phyloP scores from a whole-genome alignment of 805 yeast genomes.

The Saccharomycopsis sp. region DNA sequence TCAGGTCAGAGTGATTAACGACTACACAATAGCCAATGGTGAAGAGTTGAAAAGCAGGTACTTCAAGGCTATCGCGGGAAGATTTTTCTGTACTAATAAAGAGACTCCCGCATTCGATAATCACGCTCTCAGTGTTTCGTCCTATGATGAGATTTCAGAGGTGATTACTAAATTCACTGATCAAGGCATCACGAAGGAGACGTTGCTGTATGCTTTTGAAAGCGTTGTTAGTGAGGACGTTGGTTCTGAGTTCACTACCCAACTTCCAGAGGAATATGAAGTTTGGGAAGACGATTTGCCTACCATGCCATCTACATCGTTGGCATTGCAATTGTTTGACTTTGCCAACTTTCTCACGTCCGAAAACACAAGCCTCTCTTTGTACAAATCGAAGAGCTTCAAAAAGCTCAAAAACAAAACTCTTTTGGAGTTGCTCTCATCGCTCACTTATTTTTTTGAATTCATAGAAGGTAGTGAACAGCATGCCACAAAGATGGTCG shows the following conservation, averaged over 20 bases:
- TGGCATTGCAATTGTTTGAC: slow-evolving; percentile 6
- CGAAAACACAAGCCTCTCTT: slow-evolving; percentile 4
- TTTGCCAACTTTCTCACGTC: not conserved
- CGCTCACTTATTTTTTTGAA: no score
- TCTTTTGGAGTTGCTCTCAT: not conserved
- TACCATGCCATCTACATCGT: slow-evolving; percentile 10
- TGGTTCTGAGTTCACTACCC: not conserved
- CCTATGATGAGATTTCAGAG: no score
- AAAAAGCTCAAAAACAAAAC: not conserved
- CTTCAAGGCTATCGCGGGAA: no score
- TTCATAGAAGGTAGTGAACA: no score
- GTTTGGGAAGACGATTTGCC: slow-evolving; percentile 20
- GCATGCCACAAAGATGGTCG: no score
- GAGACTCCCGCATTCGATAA: no score
- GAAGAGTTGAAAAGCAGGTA: no score
- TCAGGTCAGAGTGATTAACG: no score
- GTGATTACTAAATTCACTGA: no score
- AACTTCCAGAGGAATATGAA: slow-evolving; percentile 9
- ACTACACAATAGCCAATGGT: no score
- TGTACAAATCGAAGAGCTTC: slow-evolving; percentile 4
- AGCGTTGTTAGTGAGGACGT: not conserved
- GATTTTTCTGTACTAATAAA: no score
- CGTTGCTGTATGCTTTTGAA: not conserved
- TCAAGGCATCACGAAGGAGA: not conserved
- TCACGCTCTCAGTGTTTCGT: no score